These are phyloP conservation scores for Tetrahymena thermophila DNA, from an alignment of 73 alveolate genomes.

Conservation along the genomic window DNA sequence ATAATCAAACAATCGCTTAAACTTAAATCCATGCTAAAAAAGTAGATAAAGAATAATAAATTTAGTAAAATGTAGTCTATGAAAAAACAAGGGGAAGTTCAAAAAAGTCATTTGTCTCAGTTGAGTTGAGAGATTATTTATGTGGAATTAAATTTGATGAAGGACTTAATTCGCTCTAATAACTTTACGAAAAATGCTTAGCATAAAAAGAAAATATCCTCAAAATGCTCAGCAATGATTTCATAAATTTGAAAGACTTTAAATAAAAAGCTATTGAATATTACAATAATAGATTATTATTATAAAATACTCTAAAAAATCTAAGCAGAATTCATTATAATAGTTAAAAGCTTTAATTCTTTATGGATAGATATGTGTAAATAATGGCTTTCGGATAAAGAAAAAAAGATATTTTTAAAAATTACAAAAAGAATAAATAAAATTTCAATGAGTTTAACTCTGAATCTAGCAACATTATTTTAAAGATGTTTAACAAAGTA, in stretches of 20 bases:
- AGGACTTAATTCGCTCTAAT: not conserved
- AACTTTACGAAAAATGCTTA: not conserved
- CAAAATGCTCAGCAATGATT: not conserved
- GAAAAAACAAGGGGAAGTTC: not conserved
- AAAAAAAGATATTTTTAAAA: not conserved
- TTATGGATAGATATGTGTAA: not conserved
- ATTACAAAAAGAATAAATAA: not conserved
- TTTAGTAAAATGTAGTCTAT: not conserved
- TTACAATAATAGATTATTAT: not conserved
- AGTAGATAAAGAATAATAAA: not conserved
- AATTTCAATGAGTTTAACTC: not conserved
- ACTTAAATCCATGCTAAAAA: not conserved
- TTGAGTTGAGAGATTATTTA: not conserved
- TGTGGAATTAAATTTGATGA: not conserved
- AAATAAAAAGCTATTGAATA: not conserved
- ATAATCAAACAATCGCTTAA: not conserved
- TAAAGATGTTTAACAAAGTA: not conserved
- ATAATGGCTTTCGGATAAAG: not conserved
- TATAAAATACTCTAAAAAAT: not conserved
- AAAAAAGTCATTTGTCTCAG: not conserved
- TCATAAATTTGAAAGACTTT: not conserved
- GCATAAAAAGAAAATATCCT: not conserved
- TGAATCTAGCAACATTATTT: not conserved
- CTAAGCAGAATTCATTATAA: not conserved
- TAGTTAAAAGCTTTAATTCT: not conserved